Conservation (phyloP, 805 yeast genomes). For the Nematodospora valgi region DNA sequence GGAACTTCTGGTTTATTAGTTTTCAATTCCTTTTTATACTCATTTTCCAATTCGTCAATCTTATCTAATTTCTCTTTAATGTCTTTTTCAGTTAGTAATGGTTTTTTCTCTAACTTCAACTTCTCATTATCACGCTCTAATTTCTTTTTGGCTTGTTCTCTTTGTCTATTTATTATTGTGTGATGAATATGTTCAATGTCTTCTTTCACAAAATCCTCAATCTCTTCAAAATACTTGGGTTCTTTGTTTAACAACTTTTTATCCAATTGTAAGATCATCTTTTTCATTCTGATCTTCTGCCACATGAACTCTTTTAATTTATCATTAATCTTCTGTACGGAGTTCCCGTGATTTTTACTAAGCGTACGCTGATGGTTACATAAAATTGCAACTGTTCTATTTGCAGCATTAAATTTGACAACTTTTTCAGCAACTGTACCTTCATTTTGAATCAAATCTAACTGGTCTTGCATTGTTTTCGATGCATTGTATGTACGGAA, state of each 20-base stretch:
- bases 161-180: constrained; percentile 60
- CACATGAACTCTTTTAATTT: constrained; percentile 77
- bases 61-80: constrained; percentile 56
- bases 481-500: constrained; percentile 98
- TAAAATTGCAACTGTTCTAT: constrained; percentile 89
- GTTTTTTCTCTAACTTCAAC: constrained; percentile 53
- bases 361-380: constrained; percentile 97
- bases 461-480: constrained; percentile 92
- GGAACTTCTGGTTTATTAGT: constrained; percentile 58
- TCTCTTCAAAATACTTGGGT: constrained; percentile 60
- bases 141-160: constrained; percentile 60
- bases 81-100: constrained; percentile 50
- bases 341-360: constrained; percentile 75
- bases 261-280: constrained; percentile 67
- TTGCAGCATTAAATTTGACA: constrained; percentile 88
- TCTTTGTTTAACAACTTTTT: constrained; percentile 48
- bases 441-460: constrained; percentile 78
- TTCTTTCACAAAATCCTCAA: constrained; percentile 63
- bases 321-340: constrained; percentile 76
- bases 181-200: constrained; percentile 58
- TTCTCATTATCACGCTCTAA: constrained; percentile 78
- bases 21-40: constrained; percentile 55
- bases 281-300: constrained; percentile 74
- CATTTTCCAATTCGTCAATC: constrained; percentile 48
- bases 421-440: constrained; percentile 88